Evolutionary conservation across 208 protist species (phyloP).

Genomic region (Porcisia hertigi): DNA sequence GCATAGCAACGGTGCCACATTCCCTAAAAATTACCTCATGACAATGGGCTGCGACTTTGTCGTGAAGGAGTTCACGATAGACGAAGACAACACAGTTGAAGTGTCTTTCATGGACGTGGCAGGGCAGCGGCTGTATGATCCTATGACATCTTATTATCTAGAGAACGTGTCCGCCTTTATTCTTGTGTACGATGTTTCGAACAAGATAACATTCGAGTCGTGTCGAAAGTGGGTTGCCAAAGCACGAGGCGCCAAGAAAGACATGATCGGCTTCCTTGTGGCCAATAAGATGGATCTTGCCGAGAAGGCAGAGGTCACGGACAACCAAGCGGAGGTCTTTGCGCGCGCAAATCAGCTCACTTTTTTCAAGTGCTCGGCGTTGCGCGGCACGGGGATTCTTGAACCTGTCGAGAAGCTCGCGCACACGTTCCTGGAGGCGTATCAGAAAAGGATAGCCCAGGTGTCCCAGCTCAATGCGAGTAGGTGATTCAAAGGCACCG

Average conservation of each 20-base stretch:
- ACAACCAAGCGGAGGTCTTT: slow-evolving; percentile 83
- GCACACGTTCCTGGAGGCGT: slow-evolving; percentile 61
- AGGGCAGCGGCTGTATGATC: slow-evolving; percentile 86
- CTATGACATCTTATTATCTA: slow-evolving; percentile 74
- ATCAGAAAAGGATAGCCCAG: slow-evolving; percentile 61
- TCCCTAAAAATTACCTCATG: slow-evolving; percentile 94
- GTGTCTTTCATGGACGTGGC: slow-evolving; percentile 87
- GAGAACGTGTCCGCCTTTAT: slow-evolving; percentile 73
- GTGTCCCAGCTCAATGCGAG: slow-evolving; percentile 3
- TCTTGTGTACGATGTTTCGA: slow-evolving; percentile 90
- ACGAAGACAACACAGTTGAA: slow-evolving; percentile 86
- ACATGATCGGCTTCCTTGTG: slow-evolving; percentile 74
- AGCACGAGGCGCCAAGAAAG: slow-evolving; percentile 53
- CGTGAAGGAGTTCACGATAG: slow-evolving; percentile 82
- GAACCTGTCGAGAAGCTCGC: slow-evolving; percentile 87
- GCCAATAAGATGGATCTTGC: slow-evolving; percentile 90
- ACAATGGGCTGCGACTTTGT: slow-evolving; percentile 92
- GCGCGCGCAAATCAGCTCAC: slow-evolving; percentile 72
- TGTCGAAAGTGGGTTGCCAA: slow-evolving; percentile 82
- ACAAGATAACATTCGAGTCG: slow-evolving; percentile 89
- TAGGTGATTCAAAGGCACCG: neutral
- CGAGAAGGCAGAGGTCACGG: slow-evolving; percentile 88
- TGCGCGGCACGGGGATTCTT: slow-evolving; percentile 74
- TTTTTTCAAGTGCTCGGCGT: slow-evolving; percentile 87
- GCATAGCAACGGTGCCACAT: slow-evolving; percentile 84